Evolutionary conservation across 163 green algal genomes (phyloP).

Genomic region (Scenedesmus sp.): DNA sequence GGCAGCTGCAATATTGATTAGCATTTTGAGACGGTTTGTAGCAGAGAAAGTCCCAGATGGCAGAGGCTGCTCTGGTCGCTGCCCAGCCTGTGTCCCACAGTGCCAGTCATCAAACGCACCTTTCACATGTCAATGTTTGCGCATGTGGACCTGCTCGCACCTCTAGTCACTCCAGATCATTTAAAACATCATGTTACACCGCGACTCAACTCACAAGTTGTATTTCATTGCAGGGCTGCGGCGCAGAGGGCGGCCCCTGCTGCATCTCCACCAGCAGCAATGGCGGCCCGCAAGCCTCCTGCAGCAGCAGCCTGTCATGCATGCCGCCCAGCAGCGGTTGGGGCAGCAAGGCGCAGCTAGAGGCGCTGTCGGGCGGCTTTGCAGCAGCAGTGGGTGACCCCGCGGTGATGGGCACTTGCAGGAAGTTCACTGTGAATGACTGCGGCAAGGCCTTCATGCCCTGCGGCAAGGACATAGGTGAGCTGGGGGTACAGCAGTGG

Average conservation of each 20-base stretch:
- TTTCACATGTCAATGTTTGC: too few relatives aligned
- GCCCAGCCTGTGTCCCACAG: too few relatives aligned
- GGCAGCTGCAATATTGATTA: too few relatives aligned
- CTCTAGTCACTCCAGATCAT: neutral
- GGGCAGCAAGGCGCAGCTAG: conserved; percentile 19
- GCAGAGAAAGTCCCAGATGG: too few relatives aligned
- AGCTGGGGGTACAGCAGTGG: neutral
- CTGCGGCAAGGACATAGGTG: conserved; percentile 38
- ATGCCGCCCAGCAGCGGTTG: neutral
- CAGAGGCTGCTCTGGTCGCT: too few relatives aligned
- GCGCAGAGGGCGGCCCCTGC: conserved; percentile 25
- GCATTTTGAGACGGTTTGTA: too few relatives aligned
- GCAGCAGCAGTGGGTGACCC: neutral
- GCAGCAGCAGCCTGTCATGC: conserved; percentile 23
- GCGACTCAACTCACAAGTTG: neutral
- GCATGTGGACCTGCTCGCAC: too few relatives aligned
- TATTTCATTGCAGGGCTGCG: conserved; percentile 22
- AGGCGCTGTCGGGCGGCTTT: neutral
- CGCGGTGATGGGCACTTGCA: conserved; percentile 27
- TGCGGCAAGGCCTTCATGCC: conserved; percentile 32
- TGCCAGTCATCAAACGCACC: too few relatives aligned
- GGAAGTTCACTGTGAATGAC: neutral
- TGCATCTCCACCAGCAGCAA: conserved; percentile 8
- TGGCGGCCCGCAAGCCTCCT: neutral
- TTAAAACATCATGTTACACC: neutral